Evolutionary conservation across 139 green algal genomes (phyloP), one percentile per base, ranked within the genome.

Genomic region (Desmodesmus armatus): DNA sequence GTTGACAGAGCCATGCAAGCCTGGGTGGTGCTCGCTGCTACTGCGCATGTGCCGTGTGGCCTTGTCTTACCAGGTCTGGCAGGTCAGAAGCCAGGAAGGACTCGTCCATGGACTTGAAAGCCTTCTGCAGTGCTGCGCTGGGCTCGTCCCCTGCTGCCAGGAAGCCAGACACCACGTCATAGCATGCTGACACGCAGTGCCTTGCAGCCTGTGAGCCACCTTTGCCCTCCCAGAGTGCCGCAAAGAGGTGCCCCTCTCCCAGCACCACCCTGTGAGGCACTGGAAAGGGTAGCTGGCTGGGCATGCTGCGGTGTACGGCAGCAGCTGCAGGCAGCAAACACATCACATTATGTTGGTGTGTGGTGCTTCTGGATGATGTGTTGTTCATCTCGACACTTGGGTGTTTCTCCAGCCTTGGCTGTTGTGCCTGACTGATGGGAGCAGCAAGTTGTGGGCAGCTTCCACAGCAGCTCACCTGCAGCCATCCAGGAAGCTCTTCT

Each of bases 121-220:
- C 44, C 41, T 62, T 39, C 11, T 39, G 47, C 3, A 84, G 44
- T 2, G 78, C 78, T 63, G 19, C 23, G 47, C 60, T 49, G 4
- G 62, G 43, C 27, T 63, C 76, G n/a, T 37, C 23, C 4, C 53
- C 39, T 43, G 60, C 27, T 31, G 62, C 21, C 43, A 84, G 35
- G 62, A 41, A 77, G 27, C 62, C n/a, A n/a, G 65, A 9, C 41
- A 84, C 29, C 9, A 51, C 37, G 17, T 84, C 63, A 55, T 84
- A 76, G 78, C 78, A 84, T 11, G 23, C 62, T 33, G 43, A 49
- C 41, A 66, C 47, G 33, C 78, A 84, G 37, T 84, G 78, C 13
- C 78, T 29, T 53, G 78, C 78, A 47, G 78, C 78, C 62, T 84
- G 78, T 29, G 60, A 77, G 27, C 78, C 78, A 40, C 78, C 78